phyloP scores from a whole-genome alignment of 1,139 yeast genomes.

The Pneumocystis jirovecii region DNA sequence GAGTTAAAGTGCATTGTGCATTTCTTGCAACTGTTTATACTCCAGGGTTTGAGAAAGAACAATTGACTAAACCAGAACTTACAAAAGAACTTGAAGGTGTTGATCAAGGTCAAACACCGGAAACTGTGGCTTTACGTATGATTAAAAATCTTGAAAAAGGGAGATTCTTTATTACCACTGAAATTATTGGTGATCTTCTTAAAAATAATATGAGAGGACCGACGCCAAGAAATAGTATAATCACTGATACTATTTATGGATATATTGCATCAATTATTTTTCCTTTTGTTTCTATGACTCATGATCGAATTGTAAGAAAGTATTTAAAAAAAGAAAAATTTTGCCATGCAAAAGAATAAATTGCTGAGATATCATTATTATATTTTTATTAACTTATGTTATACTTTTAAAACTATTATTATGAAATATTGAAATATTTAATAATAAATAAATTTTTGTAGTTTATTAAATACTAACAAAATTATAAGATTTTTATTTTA shows the following conservation, averaged over 20 bases:
- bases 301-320: slow-evolving; percentile 9
- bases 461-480: background rate
- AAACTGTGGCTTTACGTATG: slow-evolving; percentile 49
- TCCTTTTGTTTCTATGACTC: slow-evolving; percentile 9
- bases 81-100: slow-evolving; percentile 78
- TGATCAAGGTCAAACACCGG: slow-evolving; percentile 53
- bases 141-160: slow-evolving; percentile 47
- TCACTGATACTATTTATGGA: slow-evolving; percentile 6
- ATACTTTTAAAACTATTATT: background rate
- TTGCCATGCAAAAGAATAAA: background rate
- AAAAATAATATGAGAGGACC: slow-evolving; percentile 7
- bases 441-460: background rate
- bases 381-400: background rate
- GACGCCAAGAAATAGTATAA: slow-evolving; percentile 8
- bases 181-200: slow-evolving; percentile 41
- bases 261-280: slow-evolving; percentile 5
- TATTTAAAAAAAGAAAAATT: background rate
- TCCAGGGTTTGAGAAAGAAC: slow-evolving; percentile 76
- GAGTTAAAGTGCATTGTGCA: slow-evolving; percentile 39
- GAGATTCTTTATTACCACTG: slow-evolving; percentile 64
- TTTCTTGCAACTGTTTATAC: slow-evolving; percentile 83
- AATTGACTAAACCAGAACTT: slow-evolving; percentile 70
- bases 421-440: background rate
- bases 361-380: background rate
- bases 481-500: background rate